Conservation (phyloP, 768 basidiomycete species). For the Leccinum truebloodii region DNA sequence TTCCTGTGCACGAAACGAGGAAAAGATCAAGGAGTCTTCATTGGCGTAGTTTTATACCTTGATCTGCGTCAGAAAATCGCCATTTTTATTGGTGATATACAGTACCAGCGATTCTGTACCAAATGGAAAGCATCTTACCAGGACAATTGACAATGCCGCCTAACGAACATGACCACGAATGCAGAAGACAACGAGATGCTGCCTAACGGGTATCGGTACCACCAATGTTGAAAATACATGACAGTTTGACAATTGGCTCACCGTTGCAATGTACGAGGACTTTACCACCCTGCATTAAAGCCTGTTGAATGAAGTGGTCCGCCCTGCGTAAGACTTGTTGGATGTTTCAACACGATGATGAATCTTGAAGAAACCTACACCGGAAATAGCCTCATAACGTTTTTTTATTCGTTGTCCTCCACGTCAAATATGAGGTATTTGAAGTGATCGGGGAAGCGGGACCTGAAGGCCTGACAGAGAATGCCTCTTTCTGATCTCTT, state of each 20-base stretch:
- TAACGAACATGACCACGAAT: constrained; percentile 92
- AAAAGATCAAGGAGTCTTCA: constrained; percentile 2
- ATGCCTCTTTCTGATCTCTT: constrained; percentile 86
- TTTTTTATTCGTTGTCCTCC: constrained; percentile 93
- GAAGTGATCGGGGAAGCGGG: constrained; percentile 81
- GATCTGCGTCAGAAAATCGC: constrained; percentile 88
- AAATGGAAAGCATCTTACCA: constrained; percentile 89
- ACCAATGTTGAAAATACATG: background rate
- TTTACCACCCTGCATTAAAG: constrained; percentile 56
- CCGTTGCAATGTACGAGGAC: constrained; percentile 92
- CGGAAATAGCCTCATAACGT: constrained; percentile 90
- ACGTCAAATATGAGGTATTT: constrained; percentile 81
- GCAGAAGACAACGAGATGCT: constrained; percentile 87
- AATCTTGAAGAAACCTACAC: constrained; percentile 44
- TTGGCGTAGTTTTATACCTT: constrained; percentile 52
- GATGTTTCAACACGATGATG: background rate
- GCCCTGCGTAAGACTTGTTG: constrained; percentile 47
- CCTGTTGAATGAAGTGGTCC: constrained; percentile 71
- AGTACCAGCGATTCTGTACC: constrained; percentile 90
- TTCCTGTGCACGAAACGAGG: constrained; percentile 51
- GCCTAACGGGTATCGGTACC: constrained; percentile 42
- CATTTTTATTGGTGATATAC: constrained; percentile 79
- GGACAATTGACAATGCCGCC: constrained; percentile 77
- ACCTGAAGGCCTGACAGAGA: constrained; percentile 63
- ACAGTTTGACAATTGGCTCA: constrained; percentile 31